Percentiles rank a stretch among this genome's conserved stretches.
Evolutionary conservation across 208 protist species (phyloP).

Genomic region (Trypanosoma vivax): DNA sequence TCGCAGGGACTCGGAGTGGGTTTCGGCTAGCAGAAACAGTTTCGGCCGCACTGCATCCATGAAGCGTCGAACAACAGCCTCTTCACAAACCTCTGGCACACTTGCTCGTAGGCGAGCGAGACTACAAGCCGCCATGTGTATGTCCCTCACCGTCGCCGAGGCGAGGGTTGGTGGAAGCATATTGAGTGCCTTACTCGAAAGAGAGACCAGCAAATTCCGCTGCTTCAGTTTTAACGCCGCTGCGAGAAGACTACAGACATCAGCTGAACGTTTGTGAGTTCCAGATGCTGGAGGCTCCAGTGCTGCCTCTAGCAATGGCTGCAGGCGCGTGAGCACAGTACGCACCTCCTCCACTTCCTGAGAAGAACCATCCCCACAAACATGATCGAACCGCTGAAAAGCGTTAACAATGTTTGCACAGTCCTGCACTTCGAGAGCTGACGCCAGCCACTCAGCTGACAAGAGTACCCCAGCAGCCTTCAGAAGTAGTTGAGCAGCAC

Average conservation of each 20-base stretch:
- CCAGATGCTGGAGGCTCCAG: conserved; percentile 9
- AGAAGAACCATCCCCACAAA: background rate
- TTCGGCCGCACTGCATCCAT: conserved; percentile 39
- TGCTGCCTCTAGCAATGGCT: conserved; percentile 15
- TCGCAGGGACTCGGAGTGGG: conserved; percentile 35
- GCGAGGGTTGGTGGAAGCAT: conserved; percentile 16
- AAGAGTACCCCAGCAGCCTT: conserved; percentile 6
- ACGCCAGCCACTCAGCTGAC: background rate
- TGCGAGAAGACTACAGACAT: conserved; percentile 25
- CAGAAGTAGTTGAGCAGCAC: conserved; percentile 8
- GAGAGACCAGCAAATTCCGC: background rate
- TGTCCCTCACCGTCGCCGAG: conserved; percentile 33
- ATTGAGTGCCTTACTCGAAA: conserved; percentile 4
- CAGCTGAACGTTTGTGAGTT: conserved; percentile 7
- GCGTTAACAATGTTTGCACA: conserved; percentile 17
- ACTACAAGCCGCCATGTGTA: conserved; percentile 33
- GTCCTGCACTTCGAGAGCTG: conserved; percentile 17
- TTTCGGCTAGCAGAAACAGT: conserved; percentile 41
- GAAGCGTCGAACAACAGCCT: conserved; percentile 21
- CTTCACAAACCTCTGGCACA: conserved; percentile 8
- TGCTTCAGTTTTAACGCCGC: conserved; percentile 22
- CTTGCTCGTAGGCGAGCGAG: conserved; percentile 26
- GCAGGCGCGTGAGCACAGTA: background rate
- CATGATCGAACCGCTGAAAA: conserved; percentile 10
- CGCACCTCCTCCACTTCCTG: conserved; percentile 1